Conservation (phyloP, 2,329 filamentous ascomycete genomes). For the Chrysosporium keratinophilum region DNA sequence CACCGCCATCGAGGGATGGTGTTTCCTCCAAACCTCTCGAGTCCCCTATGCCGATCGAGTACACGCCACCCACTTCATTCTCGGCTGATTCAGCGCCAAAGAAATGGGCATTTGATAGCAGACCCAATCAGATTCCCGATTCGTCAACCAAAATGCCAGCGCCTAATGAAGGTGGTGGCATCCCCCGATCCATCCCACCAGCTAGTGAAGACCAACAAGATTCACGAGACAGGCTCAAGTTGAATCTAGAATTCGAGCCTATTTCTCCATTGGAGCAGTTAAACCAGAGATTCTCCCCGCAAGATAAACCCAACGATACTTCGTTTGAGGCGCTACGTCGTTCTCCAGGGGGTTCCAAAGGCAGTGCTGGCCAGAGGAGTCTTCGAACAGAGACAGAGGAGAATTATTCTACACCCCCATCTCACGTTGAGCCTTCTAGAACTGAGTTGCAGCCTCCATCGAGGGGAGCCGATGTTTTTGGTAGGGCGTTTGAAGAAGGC, state of each 20-base stretch:
- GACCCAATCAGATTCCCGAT: background rate
- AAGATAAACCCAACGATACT: background rate
- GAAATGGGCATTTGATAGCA: conserved; percentile 4
- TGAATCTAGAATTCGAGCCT: conserved; percentile 1
- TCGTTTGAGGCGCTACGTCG: background rate
- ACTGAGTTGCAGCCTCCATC: conserved; percentile 26
- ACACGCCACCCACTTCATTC: conserved; percentile 8
- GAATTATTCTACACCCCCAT: conserved; percentile 28
- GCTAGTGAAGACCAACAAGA: background rate
- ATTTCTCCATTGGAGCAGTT: conserved; percentile 7
- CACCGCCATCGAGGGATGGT: conserved; percentile 18
- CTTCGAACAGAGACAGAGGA: conserved; percentile 24
- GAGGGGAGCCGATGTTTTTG: conserved; percentile 24
- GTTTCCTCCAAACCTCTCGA: conserved; percentile 16
- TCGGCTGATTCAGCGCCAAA: conserved; percentile 6
- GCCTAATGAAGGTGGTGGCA: background rate
- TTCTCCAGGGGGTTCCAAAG: conserved; percentile 9
- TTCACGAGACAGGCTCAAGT: background rate
- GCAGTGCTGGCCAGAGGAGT: conserved; percentile 24
- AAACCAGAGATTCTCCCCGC: conserved; percentile 5
- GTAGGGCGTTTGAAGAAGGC: conserved; percentile 6
- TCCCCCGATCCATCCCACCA: background rate
- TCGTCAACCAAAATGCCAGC: background rate
- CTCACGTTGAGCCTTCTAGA: conserved; percentile 27
- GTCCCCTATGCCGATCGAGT: background rate